Evolutionary conservation across 106 monocot genomes (phyloP).

Genomic region (Dendrobium nobile): DNA sequence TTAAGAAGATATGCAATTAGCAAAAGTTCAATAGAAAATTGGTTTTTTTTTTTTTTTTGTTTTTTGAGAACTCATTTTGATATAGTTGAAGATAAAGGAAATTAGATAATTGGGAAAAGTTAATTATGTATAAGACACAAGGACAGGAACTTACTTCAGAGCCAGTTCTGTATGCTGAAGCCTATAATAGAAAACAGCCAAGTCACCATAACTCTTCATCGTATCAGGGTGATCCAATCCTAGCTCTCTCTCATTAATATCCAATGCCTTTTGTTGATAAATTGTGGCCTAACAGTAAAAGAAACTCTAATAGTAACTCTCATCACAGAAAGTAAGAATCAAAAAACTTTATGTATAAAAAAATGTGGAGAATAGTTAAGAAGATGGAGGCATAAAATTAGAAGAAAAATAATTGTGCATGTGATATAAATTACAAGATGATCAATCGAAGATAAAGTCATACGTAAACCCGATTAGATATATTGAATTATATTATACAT

Average conservation of each 20-base stretch:
- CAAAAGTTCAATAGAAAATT: no score
- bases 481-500: neutral
- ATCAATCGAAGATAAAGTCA: neutral
- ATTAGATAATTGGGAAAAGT: neutral
- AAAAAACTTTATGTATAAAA: neutral
- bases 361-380: neutral
- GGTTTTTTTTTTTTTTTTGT: no score
- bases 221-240: slow-evolving; percentile 99
- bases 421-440: neutral
- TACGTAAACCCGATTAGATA: neutral
- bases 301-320: slow-evolving; percentile 3
- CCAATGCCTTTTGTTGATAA: slow-evolving; percentile 98
- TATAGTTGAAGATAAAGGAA: no score
- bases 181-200: slow-evolving; percentile 97
- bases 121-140: neutral
- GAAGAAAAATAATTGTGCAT: neutral
- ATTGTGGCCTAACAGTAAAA: slow-evolving; percentile 67
- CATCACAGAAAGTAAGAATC: neutral
- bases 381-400: neutral
- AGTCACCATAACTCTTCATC: slow-evolving; percentile 99
- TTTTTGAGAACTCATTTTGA: no score
- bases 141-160: slow-evolving; percentile 62
- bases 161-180: slow-evolving; percentile 97
- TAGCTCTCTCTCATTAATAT: slow-evolving; percentile 98
- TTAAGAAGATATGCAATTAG: no score